phyloP scores from a whole-genome alignment of 2,329 filamentous ascomycete species.

The Aspergillus fijiensis region DNA sequence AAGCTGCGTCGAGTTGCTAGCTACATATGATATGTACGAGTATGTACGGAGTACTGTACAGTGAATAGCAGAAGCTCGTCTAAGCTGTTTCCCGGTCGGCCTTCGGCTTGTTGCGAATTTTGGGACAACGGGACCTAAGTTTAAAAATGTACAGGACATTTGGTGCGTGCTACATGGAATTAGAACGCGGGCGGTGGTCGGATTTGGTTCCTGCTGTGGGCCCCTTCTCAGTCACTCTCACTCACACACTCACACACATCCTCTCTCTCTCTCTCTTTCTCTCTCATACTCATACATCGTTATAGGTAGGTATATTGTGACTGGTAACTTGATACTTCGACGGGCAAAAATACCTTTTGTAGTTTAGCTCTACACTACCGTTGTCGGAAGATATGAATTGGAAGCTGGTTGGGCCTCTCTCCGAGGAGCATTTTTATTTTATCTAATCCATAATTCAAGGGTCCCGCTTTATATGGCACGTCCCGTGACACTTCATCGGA shows the following conservation, averaged over 20 bases:
- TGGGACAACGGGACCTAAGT: not conserved
- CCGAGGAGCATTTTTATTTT: not conserved
- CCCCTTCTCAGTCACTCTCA: too few species aligned
- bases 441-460: not conserved
- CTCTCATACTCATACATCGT: too few species aligned
- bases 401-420: not conserved
- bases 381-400: too few species aligned
- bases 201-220: constrained; percentile 7
- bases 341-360: constrained; percentile 13
- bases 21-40: too few species aligned
- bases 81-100: not conserved
- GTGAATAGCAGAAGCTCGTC: too few species aligned
- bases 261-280: too few species aligned
- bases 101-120: not conserved
- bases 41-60: too few species aligned
- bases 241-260: too few species aligned
- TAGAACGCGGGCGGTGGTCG: constrained; percentile 5
- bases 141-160: too few species aligned
- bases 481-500: constrained; percentile 12
- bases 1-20: too few species aligned
- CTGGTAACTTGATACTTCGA: not conserved
- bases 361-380: not conserved
- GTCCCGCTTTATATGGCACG: constrained; percentile 12
- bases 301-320: not conserved
- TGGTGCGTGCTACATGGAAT: not conserved